Evolutionary conservation across 2,329 filamentous ascomycete genomes (phyloP).

Genomic region (Graphiopsis chlorocephala): DNA sequence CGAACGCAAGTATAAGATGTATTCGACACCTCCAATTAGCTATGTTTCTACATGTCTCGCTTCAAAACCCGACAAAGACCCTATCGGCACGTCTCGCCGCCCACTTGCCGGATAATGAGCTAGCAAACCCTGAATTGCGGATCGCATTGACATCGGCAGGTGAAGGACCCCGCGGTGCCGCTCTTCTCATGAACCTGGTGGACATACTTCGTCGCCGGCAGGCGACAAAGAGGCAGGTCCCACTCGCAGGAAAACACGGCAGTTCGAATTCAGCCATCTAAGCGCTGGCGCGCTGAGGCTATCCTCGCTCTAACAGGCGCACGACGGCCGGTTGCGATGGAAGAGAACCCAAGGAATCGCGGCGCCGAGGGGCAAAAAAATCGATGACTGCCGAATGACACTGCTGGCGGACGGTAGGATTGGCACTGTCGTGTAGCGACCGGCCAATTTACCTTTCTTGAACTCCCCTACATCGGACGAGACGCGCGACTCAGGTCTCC

Average conservation of each 20-base stretch:
- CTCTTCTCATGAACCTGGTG: neutral
- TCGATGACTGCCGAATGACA: constrained; percentile 15
- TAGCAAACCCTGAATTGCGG: neutral
- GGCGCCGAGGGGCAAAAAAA: constrained; percentile 4
- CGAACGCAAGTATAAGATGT: neutral
- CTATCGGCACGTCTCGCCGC: neutral
- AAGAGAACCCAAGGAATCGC: neutral
- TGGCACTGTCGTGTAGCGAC: neutral
- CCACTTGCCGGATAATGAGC: neutral
- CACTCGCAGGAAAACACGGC: neutral
- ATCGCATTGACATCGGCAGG: neutral
- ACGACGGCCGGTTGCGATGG: constrained; percentile 10
- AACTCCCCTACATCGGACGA: constrained; percentile 3
- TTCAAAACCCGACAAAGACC: neutral
- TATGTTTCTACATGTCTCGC: neutral
- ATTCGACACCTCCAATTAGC: neutral
- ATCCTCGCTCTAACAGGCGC: neutral
- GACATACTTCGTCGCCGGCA: neutral
- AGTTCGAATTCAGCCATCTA: constrained; percentile 11
- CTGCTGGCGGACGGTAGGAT: neutral
- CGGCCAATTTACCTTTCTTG: constrained; percentile 5
- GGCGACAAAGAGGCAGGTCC: neutral
- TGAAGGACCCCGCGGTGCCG: constrained; percentile 1
- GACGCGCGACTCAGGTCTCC: neutral
- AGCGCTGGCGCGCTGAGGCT: neutral